Conservation (phyloP, 2,329 filamentous ascomycete species). For the Colletotrichum costaricense region DNA sequence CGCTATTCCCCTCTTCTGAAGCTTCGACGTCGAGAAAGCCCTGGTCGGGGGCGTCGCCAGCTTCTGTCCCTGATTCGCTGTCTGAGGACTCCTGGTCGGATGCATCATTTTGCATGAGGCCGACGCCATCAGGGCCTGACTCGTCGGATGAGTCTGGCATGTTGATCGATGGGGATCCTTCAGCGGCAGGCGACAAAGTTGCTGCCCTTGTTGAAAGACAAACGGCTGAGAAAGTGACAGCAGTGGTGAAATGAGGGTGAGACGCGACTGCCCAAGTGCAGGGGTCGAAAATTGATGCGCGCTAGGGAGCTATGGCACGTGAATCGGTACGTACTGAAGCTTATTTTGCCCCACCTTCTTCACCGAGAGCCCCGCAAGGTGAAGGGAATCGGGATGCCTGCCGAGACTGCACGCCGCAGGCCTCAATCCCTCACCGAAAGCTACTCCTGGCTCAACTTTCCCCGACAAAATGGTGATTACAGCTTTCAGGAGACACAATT, state of each 20-base stretch:
- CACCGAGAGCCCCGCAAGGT: background rate
- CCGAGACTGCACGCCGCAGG: too few relatives aligned
- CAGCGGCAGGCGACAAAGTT: background rate
- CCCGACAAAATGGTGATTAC: background rate
- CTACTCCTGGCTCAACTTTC: background rate
- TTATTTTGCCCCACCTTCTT: background rate
- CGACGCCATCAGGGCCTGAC: conserved; percentile 19
- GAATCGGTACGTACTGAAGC: background rate
- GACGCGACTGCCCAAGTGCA: conserved; percentile 9
- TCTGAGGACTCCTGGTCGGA: conserved; percentile 19
- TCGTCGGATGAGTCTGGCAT: conserved; percentile 32
- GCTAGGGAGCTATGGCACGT: background rate
- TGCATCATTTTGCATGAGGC: conserved; percentile 28
- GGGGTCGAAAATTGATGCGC: conserved; percentile 7
- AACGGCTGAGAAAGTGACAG: background rate
- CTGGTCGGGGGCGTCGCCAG: background rate
- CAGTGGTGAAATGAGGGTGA: background rate
- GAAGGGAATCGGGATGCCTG: too few relatives aligned
- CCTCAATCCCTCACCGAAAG: too few relatives aligned
- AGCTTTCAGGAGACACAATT: background rate
- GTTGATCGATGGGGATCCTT: background rate
- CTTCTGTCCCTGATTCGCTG: conserved; percentile 15
- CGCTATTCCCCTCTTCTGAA: conserved; percentile 27
- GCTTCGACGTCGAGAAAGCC: conserved; percentile 31
- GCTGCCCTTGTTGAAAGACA: background rate